phyloP scores from a whole-genome alignment of 441 rosid genomes.

The Melastoma candidum region DNA sequence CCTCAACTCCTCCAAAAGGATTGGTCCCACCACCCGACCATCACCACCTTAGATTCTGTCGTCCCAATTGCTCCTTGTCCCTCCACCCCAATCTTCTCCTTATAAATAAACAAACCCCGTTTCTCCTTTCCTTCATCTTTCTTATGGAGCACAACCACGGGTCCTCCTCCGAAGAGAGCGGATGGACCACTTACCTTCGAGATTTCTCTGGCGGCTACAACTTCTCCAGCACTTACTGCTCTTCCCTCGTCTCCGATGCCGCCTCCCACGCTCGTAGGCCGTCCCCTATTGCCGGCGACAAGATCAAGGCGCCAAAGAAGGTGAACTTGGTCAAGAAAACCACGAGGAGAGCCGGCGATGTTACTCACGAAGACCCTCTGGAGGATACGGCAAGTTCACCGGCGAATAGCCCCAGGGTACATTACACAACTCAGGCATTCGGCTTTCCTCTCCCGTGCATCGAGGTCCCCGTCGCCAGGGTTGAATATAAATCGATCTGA shows the following conservation, averaged over 20 bases:
- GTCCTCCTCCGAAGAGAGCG: slow-evolving; percentile 50
- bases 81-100: too few species aligned
- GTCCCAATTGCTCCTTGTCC: too few species aligned
- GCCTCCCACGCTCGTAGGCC: slow-evolving; percentile 29
- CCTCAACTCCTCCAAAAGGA: too few species aligned
- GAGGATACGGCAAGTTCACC: slow-evolving; percentile 92
- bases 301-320: slow-evolving; percentile 24
- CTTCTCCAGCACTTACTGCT: slow-evolving; percentile 28
- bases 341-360: slow-evolving; percentile 26
- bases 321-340: slow-evolving; percentile 34
- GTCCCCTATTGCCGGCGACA: slow-evolving; percentile 8
- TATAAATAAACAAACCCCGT: too few species aligned
- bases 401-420: slow-evolving; percentile 65
- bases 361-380: slow-evolving; percentile 56
- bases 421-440: neutral
- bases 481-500: too few species aligned
- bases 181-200: slow-evolving; percentile 75
- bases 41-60: too few species aligned
- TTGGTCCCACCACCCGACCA: too few species aligned
- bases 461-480: too few species aligned
- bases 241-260: slow-evolving; percentile 68
- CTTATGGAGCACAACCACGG: neutral
- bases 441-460: neutral
- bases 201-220: slow-evolving; percentile 32
- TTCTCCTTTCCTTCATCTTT: too few species aligned